A percentile compares a stretch with the other conserved stretches of the same genome.
Conservation (phyloP, 1,139 yeast species). For the Debaryomycetaceae sp. region DNA sequence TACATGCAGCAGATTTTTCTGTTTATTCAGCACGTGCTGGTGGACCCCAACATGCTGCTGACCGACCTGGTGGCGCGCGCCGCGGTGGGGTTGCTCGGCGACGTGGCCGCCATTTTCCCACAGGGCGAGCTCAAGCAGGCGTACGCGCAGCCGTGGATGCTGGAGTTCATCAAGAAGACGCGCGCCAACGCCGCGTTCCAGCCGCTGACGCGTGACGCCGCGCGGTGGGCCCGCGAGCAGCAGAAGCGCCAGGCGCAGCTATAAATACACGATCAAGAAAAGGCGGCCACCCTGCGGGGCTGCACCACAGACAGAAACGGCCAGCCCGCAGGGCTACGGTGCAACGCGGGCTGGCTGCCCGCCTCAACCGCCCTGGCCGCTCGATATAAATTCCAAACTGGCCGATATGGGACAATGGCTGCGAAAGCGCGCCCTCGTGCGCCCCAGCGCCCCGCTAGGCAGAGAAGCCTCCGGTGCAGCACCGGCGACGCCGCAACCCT, state of each 20-base stretch:
- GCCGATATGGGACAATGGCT: no score
- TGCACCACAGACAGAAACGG: no score
- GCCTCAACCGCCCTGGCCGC: no score
- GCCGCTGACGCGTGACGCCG: conserved; percentile 75
- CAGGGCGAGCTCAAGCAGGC: conserved; percentile 65
- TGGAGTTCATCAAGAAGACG: conserved; percentile 71
- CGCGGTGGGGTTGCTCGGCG: conserved; percentile 88
- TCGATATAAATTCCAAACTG: no score
- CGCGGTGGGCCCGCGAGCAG: conserved; percentile 95
- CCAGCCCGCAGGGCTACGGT: no score
- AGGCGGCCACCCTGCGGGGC: no score
- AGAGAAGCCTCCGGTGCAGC: no score
- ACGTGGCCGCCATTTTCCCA: conserved; percentile 82
- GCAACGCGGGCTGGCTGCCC: no score
- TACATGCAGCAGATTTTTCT: conserved; percentile 67
- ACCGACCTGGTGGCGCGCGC: conserved; percentile 70
- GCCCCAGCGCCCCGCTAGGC: no score
- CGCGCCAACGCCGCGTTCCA: conserved; percentile 59
- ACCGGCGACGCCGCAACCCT: no score
- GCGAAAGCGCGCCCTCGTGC: no score
- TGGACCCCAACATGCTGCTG: conserved; percentile 54
- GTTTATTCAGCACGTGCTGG: conserved; percentile 57
- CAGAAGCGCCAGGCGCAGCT: conserved; percentile 50
- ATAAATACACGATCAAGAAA: no score
- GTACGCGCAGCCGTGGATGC: conserved; percentile 72